Evolutionary conservation across 768 basidiomycete genomes (phyloP), one percentile per base, ranked within the genome.

Genomic region (Russula earlei): DNA sequence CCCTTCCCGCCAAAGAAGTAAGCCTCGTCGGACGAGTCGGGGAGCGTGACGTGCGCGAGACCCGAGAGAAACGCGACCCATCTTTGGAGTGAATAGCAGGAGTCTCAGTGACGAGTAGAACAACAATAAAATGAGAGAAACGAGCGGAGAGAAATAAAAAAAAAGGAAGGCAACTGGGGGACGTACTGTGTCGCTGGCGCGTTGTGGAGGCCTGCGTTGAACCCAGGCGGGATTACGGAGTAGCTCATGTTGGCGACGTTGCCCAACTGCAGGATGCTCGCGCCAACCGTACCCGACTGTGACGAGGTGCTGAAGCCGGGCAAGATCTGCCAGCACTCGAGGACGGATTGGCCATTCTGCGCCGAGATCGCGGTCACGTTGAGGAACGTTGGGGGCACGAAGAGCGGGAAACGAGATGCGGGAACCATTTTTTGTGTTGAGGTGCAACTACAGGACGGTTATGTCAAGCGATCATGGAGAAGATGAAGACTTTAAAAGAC

Each of bases 201-300:
- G n/a, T 75, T 78, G 60, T 78, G 77, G 8, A 77, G 74, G 33
- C 80, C 79, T 10, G 76, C 74, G 58, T 78, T 75, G 17, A 78
- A 80, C 19, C 75, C 61, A 0, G 79, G 76, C 2, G 79, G 66
- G 43, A 67, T 20, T 22, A 67, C 61, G 5, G 66, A 58, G 56
- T 61, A 65, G n/a, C 60, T 66, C 53, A 58, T 63, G 61, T 66
- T 67, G 25, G 65, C 55, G 37, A 67, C 43, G 40, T 51, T 46
- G 6, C 66, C 65, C 31, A 68, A 50, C 54, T 64, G 54, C 24
- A 68, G 41, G 43, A 55, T 56, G 12, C 56, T 56, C 33, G n/a
- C n/a, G n/a, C 67, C 67, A 4, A 46, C 46, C 17, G 67, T 68
- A 41, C 67, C 67, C n/a, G 63, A 22, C 45, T 62, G 63, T 3